A percentile compares a stretch with the other conserved stretches of the same genome.
Evolutionary conservation across 2,329 filamentous ascomycete genomes (phyloP).

Genomic region (Calonectria multiphialidica): DNA sequence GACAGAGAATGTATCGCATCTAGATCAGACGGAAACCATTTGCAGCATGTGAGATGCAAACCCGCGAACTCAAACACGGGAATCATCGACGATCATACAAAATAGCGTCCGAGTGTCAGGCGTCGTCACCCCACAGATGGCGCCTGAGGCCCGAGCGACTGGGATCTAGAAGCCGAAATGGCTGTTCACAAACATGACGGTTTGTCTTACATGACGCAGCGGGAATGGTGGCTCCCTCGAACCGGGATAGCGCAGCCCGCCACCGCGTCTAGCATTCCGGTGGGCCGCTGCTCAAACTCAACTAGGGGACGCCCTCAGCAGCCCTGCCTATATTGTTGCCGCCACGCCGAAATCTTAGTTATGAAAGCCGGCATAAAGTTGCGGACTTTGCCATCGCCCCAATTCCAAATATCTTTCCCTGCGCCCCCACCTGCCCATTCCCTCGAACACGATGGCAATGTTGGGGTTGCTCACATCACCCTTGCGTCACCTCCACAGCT

Average conservation of each 20-base stretch:
- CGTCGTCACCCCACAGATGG: neutral
- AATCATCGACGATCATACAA: neutral
- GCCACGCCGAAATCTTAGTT: neutral
- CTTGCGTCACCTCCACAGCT: neutral
- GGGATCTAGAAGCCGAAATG: neutral
- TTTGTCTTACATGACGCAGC: neutral
- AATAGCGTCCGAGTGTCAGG: neutral
- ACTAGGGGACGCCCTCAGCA: neutral
- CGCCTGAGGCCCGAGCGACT: neutral
- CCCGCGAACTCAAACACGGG: neutral
- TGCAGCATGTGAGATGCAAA: neutral
- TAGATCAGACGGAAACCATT: neutral
- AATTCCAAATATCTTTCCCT: neutral
- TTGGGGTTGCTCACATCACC: neutral
- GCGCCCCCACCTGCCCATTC: neutral
- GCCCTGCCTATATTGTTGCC: neutral
- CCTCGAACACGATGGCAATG: neutral
- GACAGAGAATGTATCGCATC: neutral
- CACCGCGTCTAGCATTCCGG: slow-evolving; percentile 1
- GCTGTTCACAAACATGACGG: neutral
- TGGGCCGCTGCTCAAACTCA: neutral
- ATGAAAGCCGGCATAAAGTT: neutral
- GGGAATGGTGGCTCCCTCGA: neutral
- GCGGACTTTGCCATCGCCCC: neutral
- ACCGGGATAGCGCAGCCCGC: neutral